phyloP scores from a whole-genome alignment of 768 basidiomycete genomes.

The Ramaria sp. region DNA sequence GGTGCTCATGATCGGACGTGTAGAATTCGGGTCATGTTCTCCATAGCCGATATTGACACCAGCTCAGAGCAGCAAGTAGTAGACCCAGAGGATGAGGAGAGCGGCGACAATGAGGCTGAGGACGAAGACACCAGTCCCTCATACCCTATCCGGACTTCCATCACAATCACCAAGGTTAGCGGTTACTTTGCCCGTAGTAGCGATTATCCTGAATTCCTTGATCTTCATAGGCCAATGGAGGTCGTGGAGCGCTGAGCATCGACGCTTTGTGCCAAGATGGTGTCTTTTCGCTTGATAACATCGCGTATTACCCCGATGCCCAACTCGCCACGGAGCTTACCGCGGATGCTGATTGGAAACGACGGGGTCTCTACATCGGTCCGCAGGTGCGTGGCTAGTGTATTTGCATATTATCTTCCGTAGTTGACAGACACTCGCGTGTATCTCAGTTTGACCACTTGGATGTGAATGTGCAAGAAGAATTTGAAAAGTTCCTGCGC shows the following conservation, averaged over 20 bases:
- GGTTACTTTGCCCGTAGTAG: neutral
- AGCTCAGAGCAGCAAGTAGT: conserved; percentile 23
- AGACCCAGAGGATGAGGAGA: conserved; percentile 26
- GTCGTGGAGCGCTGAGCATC: conserved; percentile 60
- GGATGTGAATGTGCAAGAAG: conserved; percentile 78
- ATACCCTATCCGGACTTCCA: conserved; percentile 68
- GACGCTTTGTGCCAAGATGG: conserved; percentile 76
- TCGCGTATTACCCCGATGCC: conserved; percentile 72
- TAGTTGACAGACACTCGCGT: neutral
- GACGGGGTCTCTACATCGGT: conserved; percentile 85
- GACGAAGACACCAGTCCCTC: conserved; percentile 27
- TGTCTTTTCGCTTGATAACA: conserved; percentile 77
- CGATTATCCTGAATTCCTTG: neutral
- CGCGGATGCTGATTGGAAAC: conserved; percentile 89
- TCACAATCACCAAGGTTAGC: conserved; percentile 76
- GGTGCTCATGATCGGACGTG: neutral
- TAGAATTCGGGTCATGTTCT: conserved; percentile 87
- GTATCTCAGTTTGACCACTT: conserved; percentile 70
- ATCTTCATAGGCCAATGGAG: conserved; percentile 9
- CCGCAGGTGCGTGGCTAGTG: conserved; percentile 47
- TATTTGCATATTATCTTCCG: neutral
- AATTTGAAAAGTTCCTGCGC: conserved; percentile 80
- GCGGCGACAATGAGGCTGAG: conserved; percentile 26
- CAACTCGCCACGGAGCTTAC: conserved; percentile 66
- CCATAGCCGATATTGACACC: conserved; percentile 75